Conservation (phyloP, 306 rosid species). For the Casuarina cunninghamiana region DNA sequence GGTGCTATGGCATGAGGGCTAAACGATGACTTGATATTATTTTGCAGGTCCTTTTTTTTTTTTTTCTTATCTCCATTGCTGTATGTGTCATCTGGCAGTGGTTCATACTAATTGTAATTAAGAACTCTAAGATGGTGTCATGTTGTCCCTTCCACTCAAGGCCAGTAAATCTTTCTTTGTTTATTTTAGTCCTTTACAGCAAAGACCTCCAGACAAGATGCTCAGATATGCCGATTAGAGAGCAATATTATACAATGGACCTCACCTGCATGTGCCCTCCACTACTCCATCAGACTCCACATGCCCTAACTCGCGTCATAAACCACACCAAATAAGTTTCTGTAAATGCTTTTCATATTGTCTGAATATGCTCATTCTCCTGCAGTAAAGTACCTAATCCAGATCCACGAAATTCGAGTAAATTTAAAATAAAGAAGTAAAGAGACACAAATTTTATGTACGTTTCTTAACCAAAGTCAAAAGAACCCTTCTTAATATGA, state of each 20-base stretch:
- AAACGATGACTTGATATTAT: conserved; percentile 23
- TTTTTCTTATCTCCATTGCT: conserved; percentile 18
- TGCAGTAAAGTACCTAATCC: conserved; percentile 21
- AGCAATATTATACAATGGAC: conserved; percentile 31
- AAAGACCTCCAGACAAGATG: conserved; percentile 52
- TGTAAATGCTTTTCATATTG: conserved; percentile 18
- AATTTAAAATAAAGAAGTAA: not conserved
- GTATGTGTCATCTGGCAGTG: conserved; percentile 24
- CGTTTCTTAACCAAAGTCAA: conserved; percentile 3
- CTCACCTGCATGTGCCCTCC: conserved; percentile 70
- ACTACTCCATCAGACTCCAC: conserved; percentile 55
- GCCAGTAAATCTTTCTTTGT: conserved; percentile 44
- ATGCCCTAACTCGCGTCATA: conserved; percentile 34
- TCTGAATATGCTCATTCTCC: conserved; percentile 27
- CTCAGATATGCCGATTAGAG: conserved; percentile 48
- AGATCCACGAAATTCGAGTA: conserved; percentile 25
- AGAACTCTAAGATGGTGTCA: conserved; percentile 28
- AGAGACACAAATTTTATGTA: not conserved
- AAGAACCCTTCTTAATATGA: conserved; percentile 17
- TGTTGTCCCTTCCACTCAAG: conserved; percentile 61
- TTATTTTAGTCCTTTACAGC: conserved; percentile 40
- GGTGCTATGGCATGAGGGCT: conserved; percentile 28
- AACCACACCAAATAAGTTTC: conserved; percentile 40
- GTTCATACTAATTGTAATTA: conserved; percentile 40
- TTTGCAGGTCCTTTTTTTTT: not conserved